Evolutionary conservation across 805 yeast genomes (phyloP), one percentile per base, ranked within the genome.

Genomic region (Starmerella vaccinii): DNA sequence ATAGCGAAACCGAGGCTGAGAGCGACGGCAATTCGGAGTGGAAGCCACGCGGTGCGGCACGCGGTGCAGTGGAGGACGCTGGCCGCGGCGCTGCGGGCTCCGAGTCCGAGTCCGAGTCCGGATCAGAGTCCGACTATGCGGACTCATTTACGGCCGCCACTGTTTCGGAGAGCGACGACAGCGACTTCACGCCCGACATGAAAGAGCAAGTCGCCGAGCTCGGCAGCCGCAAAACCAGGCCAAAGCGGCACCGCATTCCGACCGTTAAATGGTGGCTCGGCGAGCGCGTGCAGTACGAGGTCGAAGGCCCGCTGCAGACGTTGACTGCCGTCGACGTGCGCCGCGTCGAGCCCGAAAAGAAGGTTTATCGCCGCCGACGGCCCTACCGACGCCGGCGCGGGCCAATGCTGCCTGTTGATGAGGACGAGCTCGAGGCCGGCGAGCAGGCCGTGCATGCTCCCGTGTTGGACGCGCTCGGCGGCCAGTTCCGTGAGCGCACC

Each of bases 311-410:
- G 42, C 45, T 16, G 15, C 32, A 38, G 23, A 46, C 55, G 18
- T 29, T 49, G 19, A 58, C 60, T 4, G 61, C 60, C 21, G 50
- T 52, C 9, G 54, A 43, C 23, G 60, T 54, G 22, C 53, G 52
- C 37, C 46, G 46, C n/a, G 60, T 58, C 15, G 56, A 54, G 16
- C 51, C 51, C 22, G 54, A 51, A 13, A 41, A 23, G 29, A 47
- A 47, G 35, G n/a, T 34, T 10, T 47, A 47, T 41, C 46, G 52
- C 15, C 32, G 24, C 7, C 41, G 53, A 10, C 49, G 53, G 15
- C 39, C 35, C n/a, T 29, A 41, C 16, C 47, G 49, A 3, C 49
- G 51, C n/a, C 48, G 55, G 6, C 47, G 49, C 7, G 26, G 39
- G 18, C 44, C 47, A 5, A 41, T 46, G 21, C 23, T 46, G 5